A percentile compares a stretch with the other conserved stretches of the same genome.
Conservation (phyloP, 257 asterid species). For the Penstemon barbatus region DNA sequence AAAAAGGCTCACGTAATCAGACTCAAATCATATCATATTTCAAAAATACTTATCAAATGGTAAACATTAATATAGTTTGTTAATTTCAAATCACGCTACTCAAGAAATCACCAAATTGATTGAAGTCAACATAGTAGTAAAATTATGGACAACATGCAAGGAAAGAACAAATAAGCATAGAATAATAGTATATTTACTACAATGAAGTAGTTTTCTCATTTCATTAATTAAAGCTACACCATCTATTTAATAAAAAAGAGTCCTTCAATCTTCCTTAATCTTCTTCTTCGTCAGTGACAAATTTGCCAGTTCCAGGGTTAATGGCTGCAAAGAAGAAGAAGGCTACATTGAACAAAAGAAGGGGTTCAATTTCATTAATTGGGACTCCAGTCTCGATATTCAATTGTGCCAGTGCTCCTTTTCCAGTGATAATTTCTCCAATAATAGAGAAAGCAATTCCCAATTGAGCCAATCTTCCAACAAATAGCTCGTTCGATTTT, state of each 20-base stretch:
- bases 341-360: slow-evolving; percentile 68
- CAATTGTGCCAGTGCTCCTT: slow-evolving; percentile 92
- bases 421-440: slow-evolving; percentile 90
- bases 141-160: no score
- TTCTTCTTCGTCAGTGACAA: slow-evolving; percentile 80
- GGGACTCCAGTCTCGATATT: slow-evolving; percentile 94
- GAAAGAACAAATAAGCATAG: no score
- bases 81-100: no score
- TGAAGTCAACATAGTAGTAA: no score
- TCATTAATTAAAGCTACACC: no score
- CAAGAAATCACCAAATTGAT: no score
- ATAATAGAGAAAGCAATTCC: slow-evolving; percentile 91
- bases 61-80: no score
- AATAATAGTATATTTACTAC: no score
- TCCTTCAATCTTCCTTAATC: slow-evolving; percentile 24
- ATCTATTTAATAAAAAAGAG: not conserved
- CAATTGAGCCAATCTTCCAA: slow-evolving; percentile 89
- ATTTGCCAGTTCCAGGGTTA: slow-evolving; percentile 88
- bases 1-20: no score
- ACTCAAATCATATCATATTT: no score
- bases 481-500: slow-evolving; percentile 86
- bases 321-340: slow-evolving; percentile 96
- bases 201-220: no score
- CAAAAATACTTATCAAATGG: no score
- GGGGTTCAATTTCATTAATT: slow-evolving; percentile 80